Evolutionary conservation across 116 monocot species (phyloP).

Genomic region (Posidonia oceanica): DNA sequence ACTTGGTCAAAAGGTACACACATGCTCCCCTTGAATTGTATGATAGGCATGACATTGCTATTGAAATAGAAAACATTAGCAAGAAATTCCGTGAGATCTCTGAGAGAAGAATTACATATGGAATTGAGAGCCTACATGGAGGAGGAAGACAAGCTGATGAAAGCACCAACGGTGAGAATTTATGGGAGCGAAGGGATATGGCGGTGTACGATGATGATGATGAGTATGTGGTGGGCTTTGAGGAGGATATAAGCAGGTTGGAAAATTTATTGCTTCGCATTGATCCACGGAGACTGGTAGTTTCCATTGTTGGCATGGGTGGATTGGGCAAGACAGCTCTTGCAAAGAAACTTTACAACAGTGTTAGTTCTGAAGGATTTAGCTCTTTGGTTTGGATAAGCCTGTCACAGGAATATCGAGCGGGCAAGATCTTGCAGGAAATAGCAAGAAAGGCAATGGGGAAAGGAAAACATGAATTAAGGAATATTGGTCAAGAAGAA

Average conservation of each 20-base stretch:
- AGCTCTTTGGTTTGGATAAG: neutral
- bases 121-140: neutral
- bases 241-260: neutral
- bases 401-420: neutral
- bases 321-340: slow-evolving; percentile 24
- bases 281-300: neutral
- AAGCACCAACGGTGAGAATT: too few relatives aligned
- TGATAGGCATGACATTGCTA: neutral
- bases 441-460: neutral
- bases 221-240: slow-evolving; percentile 7
- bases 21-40: neutral
- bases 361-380: neutral
- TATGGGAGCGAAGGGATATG: too few relatives aligned
- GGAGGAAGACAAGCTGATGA: neutral
- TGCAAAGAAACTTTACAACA: slow-evolving; percentile 4
- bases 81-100: slow-evolving; percentile 7
- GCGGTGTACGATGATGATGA: neutral
- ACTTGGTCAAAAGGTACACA: neutral
- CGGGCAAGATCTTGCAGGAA: neutral
- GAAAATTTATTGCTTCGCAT: neutral
- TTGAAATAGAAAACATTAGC: neutral
- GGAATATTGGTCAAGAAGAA: neutral
- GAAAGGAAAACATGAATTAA: neutral
- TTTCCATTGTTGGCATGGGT: slow-evolving; percentile 16
- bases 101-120: neutral